Evolutionary conservation across 1,139 yeast genomes (phyloP).

Genomic region (Kodamaea fungicola): DNA sequence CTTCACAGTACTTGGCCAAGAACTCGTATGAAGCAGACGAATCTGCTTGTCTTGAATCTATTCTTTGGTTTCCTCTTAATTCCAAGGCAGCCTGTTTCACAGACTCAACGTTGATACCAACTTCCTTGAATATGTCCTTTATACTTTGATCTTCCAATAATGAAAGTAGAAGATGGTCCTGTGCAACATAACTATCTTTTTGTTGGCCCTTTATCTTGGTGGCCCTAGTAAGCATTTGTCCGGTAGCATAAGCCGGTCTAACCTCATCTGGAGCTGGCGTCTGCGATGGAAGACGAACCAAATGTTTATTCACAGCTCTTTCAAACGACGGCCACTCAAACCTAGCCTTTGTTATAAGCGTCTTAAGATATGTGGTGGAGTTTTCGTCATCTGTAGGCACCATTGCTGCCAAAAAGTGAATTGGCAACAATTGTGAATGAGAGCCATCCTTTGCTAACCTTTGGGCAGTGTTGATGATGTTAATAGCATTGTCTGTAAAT

Average conservation of each 20-base stretch:
- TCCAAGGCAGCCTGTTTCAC: conserved; percentile 78
- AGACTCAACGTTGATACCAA: conserved; percentile 63
- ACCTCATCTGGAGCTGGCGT: conserved; percentile 80
- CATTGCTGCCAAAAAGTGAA: conserved; percentile 91
- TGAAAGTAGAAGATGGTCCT: conserved; percentile 88
- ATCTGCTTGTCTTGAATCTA: conserved; percentile 93
- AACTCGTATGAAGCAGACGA: conserved; percentile 83
- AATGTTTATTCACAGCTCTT: conserved; percentile 71
- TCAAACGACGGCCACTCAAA: conserved; percentile 83
- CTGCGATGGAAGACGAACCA: conserved; percentile 85
- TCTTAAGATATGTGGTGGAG: conserved; percentile 68
- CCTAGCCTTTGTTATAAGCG: conserved; percentile 83
- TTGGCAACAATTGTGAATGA: conserved; percentile 78
- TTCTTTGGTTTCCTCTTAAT: conserved; percentile 86
- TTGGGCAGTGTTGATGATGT: conserved; percentile 73
- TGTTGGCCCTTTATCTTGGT: conserved; percentile 77
- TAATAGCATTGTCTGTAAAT: conserved; percentile 91
- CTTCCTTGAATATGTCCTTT: conserved; percentile 71
- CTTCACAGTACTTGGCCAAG: conserved; percentile 83
- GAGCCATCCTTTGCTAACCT: conserved; percentile 80
- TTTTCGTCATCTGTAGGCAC: conserved; percentile 66
- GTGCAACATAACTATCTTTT: conserved; percentile 88
- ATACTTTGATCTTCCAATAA: conserved; percentile 74
- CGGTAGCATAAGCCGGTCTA: conserved; percentile 66
- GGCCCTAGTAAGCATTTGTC: conserved; percentile 66